Evolutionary conservation across 1,139 yeast species (phyloP), one percentile per base, ranked within the genome.

Genomic region (Yamadazyma dendronema): DNA sequence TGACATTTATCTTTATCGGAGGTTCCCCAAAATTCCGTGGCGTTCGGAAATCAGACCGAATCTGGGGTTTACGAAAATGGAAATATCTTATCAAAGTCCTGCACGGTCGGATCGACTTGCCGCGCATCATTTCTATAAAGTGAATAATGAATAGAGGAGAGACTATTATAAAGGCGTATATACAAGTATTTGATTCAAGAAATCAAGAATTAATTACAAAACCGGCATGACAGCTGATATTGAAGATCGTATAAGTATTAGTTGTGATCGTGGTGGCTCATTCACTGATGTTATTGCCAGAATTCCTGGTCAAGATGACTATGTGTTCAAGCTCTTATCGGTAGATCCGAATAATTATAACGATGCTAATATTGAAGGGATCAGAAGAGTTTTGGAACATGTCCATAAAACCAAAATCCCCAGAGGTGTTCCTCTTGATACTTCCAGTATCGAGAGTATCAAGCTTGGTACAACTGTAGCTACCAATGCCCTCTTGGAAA

Each of bases 381-480:
- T 52, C 23, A 41, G 56, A 35, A 41, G 56, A 34, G 54, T 49
- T 6, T 40, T 52, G 25, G 52, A 51, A 33, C 24, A 43, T 12
- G 41, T 40, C 17, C 38, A 41, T 10, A 39, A 40, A 5, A 28
- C 12, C 5, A 28, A 36, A 13, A 52, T 52, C 27, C 52, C 52
- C 3, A 43, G 54, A 33, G 45, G 43, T 8, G 33, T 31, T 9
- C 46, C 41, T 14, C 43, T 52, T 16, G 59, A 53, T 28, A 66
- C 67, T 16, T 50, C 67, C 16, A 61, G 61, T 30, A 53, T 60
- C 13, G 43, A 48, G 62, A 72, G 79, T 35, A 74, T 84, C 30
- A 67, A 89, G 42, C 77, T 84, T 77, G 94, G 94, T 11, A 84
- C 94, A 2, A 84, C 94, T 0, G 84, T 84, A 13, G 94, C 94